Evolutionary conservation across 1,284 basidiomycete species (phyloP).

Genomic region (Austroboletus novae-zelandiae): DNA sequence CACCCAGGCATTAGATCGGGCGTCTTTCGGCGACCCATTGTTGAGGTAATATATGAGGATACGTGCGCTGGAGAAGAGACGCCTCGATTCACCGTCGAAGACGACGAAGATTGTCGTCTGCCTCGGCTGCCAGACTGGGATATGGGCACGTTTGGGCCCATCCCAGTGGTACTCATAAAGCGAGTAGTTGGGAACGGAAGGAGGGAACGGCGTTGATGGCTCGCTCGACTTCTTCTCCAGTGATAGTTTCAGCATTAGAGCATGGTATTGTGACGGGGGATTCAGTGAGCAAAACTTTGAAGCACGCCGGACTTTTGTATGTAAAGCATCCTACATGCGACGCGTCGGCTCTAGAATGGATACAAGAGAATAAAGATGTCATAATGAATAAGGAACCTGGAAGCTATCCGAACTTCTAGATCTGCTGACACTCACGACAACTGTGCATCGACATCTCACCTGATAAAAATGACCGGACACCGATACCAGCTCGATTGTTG

Average conservation of each 20-base stretch:
- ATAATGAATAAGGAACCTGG: neutral
- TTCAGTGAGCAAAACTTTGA: neutral
- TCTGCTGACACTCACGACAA: neutral
- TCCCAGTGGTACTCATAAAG: slow-evolving; percentile 28
- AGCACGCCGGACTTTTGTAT: neutral
- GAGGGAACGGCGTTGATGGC: slow-evolving; percentile 5
- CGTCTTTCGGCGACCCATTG: slow-evolving; percentile 3
- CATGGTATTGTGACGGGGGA: neutral
- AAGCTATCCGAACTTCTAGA: neutral
- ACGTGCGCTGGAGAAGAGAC: slow-evolving; percentile 20
- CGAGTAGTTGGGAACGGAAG: slow-evolving; percentile 5
- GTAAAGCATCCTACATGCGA: neutral
- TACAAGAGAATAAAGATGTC: neutral
- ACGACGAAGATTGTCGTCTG: slow-evolving; percentile 24
- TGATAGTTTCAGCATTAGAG: slow-evolving; percentile 20
- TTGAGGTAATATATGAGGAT: slow-evolving; percentile 15
- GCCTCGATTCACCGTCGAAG: slow-evolving; percentile 21
- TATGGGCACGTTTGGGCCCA: slow-evolving; percentile 20
- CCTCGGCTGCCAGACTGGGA: slow-evolving; percentile 28
- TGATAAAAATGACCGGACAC: too few relatives aligned
- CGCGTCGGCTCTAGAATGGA: neutral
- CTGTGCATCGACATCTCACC: too few relatives aligned
- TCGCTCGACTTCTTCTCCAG: slow-evolving; percentile 14
- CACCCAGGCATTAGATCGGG: slow-evolving; percentile 19
- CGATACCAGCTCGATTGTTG: too few relatives aligned